A percentile compares a stretch with the other conserved stretches of the same genome.
These are phyloP conservation scores for Sonneratia alba DNA, from an alignment of 345 rosid species.

Conservation along the genomic window DNA sequence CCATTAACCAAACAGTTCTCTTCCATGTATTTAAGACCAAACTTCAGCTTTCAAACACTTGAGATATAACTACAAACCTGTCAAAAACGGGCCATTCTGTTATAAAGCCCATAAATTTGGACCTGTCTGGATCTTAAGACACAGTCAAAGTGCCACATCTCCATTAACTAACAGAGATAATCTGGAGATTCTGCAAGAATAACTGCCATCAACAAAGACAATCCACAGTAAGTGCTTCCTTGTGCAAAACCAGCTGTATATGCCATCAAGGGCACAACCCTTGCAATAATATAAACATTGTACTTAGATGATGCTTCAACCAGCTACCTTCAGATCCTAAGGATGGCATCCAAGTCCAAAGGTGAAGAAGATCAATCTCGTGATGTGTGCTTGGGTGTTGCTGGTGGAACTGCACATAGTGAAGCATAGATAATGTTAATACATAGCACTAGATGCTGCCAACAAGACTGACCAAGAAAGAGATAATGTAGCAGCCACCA, in stretches of 20 bases:
- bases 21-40: neutral
- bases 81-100: neutral
- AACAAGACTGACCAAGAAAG: slow-evolving; percentile 2
- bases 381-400: neutral
- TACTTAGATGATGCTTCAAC: neutral
- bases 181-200: neutral
- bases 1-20: neutral
- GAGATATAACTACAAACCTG: neutral
- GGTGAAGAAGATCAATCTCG: neutral
- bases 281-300: neutral
- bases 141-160: neutral
- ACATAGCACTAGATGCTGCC: neutral
- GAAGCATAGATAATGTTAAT: neutral
- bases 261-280: neutral
- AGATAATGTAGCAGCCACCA: neutral
- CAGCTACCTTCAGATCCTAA: neutral
- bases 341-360: neutral
- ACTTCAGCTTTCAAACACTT: neutral
- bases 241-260: neutral
- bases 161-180: neutral
- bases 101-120: neutral
- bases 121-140: neutral
- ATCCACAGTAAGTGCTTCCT: neutral
- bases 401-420: neutral
- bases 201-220: neutral